These are phyloP conservation scores for Solanum peruvianum DNA, from an alignment of 257 asterid species.

Conservation along the genomic window DNA sequence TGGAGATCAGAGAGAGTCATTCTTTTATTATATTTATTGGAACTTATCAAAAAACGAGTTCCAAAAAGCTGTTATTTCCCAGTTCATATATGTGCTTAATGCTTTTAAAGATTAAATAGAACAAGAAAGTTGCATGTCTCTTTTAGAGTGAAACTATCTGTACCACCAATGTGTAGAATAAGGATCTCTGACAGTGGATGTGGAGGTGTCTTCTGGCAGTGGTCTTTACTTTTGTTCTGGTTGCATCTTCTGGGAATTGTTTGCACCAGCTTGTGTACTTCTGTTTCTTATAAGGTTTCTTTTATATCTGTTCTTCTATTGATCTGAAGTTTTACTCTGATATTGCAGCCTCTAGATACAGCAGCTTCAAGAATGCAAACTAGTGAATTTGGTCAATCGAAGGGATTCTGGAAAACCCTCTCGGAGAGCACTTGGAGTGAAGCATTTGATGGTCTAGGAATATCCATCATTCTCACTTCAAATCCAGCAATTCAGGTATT, in stretches of 20 bases:
- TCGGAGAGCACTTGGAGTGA: conserved; percentile 78
- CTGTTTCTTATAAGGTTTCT: not conserved
- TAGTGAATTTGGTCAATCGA: conserved; percentile 78
- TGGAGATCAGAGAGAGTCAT: not conserved
- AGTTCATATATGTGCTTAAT: not conserved
- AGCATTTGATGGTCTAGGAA: conserved; percentile 78
- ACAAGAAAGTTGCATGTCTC: not conserved
- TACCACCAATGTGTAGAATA: not conserved
- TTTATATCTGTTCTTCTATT: not conserved
- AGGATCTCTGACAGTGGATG: not conserved
- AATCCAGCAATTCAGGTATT: conserved; percentile 89
- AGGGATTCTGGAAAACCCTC: conserved; percentile 67
- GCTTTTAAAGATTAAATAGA: not conserved
- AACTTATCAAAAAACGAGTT: not conserved
- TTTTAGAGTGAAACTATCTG: not conserved
- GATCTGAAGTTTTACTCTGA: not conserved
- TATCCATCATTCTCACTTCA: conserved; percentile 77
- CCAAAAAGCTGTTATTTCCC: not conserved
- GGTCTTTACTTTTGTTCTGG: not conserved
- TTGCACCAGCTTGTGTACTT: not conserved
- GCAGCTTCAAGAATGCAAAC: conserved; percentile 97
- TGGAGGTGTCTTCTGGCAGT: not conserved
- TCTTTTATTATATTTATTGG: not conserved
- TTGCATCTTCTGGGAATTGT: not conserved
- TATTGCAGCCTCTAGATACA: conserved; percentile 81